phyloP scores from a whole-genome alignment of 2,329 filamentous ascomycete species.

The Clonostachys solani region DNA sequence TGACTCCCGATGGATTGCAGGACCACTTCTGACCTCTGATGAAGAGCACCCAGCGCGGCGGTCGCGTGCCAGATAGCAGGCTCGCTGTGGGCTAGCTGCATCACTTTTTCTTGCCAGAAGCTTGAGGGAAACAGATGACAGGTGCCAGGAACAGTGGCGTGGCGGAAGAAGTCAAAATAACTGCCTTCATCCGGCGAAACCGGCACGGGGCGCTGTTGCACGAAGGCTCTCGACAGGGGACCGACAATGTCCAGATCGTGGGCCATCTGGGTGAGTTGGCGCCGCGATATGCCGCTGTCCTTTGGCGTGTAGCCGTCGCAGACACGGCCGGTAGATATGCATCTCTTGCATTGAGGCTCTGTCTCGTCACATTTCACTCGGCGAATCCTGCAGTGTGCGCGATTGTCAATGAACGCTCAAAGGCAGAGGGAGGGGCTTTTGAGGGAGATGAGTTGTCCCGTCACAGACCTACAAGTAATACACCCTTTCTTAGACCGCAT shows the following conservation, averaged over 20 bases:
- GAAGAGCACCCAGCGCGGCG: constrained; percentile 25
- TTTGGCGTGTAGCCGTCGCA: constrained; percentile 24
- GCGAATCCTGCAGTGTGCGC: constrained; percentile 17
- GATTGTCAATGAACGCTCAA: neutral
- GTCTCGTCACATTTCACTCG: constrained; percentile 28
- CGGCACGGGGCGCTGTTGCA: neutral
- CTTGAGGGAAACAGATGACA: constrained; percentile 16
- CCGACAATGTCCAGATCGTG: constrained; percentile 18
- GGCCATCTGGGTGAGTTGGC: constrained; percentile 19
- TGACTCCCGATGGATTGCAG: too few relatives aligned
- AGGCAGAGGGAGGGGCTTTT: too few relatives aligned
- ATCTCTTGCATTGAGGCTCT: constrained; percentile 19
- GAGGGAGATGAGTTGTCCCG: too few relatives aligned
- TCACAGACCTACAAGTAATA: too few relatives aligned
- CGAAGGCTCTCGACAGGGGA: constrained; percentile 16
- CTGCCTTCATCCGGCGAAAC: constrained; percentile 5
- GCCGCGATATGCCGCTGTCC: constrained; percentile 16
- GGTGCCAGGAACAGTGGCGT: constrained; percentile 18
- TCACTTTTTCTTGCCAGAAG: constrained; percentile 22
- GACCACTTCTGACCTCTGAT: constrained; percentile 11
- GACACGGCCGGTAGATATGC: constrained; percentile 13
- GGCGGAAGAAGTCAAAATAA: constrained; percentile 28
- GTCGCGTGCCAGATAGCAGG: constrained; percentile 27
- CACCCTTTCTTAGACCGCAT: too few relatives aligned
- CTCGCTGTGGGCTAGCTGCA: constrained; percentile 25